Percentiles rank a stretch among this genome's conserved stretches.
Conservation (phyloP, 495 filamentous ascomycete species). For the Neurospora hispaniola region DNA sequence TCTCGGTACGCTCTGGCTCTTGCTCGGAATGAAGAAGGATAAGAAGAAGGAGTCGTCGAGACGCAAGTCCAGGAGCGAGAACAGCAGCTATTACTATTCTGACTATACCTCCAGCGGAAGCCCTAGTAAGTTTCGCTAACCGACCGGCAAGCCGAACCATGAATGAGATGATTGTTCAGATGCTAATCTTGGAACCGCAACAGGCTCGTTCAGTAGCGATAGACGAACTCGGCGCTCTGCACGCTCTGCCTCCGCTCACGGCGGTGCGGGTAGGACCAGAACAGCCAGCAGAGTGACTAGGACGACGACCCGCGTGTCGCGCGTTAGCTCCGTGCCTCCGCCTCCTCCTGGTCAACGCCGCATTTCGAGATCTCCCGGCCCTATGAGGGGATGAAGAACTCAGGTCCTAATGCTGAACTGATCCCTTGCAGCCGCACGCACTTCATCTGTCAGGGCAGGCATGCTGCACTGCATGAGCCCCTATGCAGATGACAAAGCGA, state of each 20-base stretch:
- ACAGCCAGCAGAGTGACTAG: conserved; percentile 18
- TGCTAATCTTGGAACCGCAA: conserved; percentile 3
- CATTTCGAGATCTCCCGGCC: conserved; percentile 8
- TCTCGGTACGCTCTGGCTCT: conserved; percentile 54
- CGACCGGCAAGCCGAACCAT: conserved; percentile 7
- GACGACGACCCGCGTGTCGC: conserved; percentile 22
- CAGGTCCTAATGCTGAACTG: not conserved
- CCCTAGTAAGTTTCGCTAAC: conserved; percentile 34
- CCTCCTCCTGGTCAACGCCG: conserved; percentile 9
- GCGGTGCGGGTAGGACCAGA: conserved; percentile 7
- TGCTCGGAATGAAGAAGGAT: conserved; percentile 68
- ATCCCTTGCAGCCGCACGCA: not conserved
- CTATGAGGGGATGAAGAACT: conserved; percentile 3
- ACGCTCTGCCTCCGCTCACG: not conserved
- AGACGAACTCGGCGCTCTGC: conserved; percentile 20
- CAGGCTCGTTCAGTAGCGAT: conserved; percentile 34
- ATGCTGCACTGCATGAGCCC: not conserved
- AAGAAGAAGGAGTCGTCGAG: conserved; percentile 34
- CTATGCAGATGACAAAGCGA: not conserved
- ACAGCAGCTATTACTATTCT: conserved; percentile 38
- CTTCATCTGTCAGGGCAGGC: not conserved
- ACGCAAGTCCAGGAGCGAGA: conserved; percentile 37
- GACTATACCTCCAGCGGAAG: conserved; percentile 35
- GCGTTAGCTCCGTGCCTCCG: conserved; percentile 4
- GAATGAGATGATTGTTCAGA: conserved; percentile 3